Percentiles rank a stretch among this genome's conserved stretches.
Conservation (phyloP, 768 basidiomycete genomes). For the Neoboletus magnificus region DNA sequence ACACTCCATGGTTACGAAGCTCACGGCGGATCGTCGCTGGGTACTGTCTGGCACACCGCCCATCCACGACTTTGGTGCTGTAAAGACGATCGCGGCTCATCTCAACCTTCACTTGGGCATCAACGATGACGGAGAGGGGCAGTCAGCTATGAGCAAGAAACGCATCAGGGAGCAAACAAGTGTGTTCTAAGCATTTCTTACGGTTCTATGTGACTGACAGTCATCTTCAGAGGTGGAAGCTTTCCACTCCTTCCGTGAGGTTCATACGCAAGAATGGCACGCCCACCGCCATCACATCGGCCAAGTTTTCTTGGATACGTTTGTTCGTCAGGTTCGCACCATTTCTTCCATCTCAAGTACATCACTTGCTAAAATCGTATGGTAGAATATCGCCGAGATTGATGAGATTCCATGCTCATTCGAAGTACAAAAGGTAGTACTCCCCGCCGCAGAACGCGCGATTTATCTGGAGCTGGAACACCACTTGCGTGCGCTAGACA, state of each 20-base stretch:
- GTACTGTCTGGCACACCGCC: conserved; percentile 97
- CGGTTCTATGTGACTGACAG: conserved; percentile 16
- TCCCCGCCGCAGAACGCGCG: conserved; percentile 91
- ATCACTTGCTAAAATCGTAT: conserved; percentile 7
- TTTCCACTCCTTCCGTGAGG: conserved; percentile 96
- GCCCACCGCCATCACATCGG: conserved; percentile 79
- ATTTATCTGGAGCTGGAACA: conserved; percentile 95
- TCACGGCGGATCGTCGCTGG: conserved; percentile 83
- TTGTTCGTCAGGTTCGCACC: conserved; percentile 72
- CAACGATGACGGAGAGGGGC: conserved; percentile 82
- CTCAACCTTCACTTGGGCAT: conserved; percentile 88
- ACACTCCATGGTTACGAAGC: conserved; percentile 70
- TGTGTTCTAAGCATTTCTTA: conserved; percentile 29
- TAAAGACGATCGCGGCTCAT: conserved; percentile 90
- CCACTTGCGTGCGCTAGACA: conserved; percentile 85
- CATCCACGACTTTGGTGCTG: conserved; percentile 81
- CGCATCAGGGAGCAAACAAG: conserved; percentile 83
- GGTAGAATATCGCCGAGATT: conserved; percentile 91
- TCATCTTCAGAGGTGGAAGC: conserved; percentile 67
- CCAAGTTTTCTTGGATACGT: conserved; percentile 76
- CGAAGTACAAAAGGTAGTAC: conserved; percentile 58
- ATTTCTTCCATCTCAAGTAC: neutral
- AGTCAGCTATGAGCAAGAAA: conserved; percentile 72
- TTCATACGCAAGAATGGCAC: conserved; percentile 91
- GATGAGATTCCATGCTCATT: conserved; percentile 86